Conservation (phyloP, 139 green algal genomes). For the Pycnococcus provasolii region DNA sequence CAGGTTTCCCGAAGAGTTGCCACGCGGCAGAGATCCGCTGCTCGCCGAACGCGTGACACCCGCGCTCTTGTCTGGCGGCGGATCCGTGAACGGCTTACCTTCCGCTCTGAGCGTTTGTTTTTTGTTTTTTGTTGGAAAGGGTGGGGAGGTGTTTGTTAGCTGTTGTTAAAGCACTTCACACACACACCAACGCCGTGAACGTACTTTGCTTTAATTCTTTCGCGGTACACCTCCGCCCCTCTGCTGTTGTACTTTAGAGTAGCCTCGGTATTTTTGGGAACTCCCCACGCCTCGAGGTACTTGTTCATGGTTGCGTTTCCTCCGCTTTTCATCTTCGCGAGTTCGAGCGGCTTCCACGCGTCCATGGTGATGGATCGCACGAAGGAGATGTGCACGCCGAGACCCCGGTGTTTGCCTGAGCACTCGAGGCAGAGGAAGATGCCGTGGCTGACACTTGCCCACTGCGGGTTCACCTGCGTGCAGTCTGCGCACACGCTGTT, state of each 20-base stretch:
- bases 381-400: conserved; percentile 97
- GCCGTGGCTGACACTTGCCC: conserved; percentile 88
- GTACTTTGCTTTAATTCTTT: conserved; percentile 51
- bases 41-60: no score
- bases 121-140: no score
- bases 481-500: conserved; percentile 95
- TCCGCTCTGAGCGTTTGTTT: no score
- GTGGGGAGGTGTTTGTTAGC: no score
- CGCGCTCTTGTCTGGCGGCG: no score
- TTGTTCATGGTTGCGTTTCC: conserved; percentile 79
- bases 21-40: no score
- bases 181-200: no score
- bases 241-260: conserved; percentile 88
- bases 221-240: conserved; percentile 68
- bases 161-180: no score
- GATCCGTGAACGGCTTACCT: no score
- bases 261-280: conserved; percentile 76
- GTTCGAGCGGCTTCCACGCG: conserved; percentile 77
- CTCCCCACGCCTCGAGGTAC: conserved; percentile 81
- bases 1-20: no score
- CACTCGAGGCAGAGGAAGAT: conserved; percentile 98
- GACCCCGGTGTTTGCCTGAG: conserved; percentile 78
- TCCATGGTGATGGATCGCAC: conserved; percentile 97
- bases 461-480: conserved; percentile 84
- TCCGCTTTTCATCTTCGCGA: conserved; percentile 85